Percentiles rank a stretch among this genome's conserved stretches.
phyloP scores from a whole-genome alignment of 2,329 filamentous ascomycete species.

The Claviceps citrina region DNA sequence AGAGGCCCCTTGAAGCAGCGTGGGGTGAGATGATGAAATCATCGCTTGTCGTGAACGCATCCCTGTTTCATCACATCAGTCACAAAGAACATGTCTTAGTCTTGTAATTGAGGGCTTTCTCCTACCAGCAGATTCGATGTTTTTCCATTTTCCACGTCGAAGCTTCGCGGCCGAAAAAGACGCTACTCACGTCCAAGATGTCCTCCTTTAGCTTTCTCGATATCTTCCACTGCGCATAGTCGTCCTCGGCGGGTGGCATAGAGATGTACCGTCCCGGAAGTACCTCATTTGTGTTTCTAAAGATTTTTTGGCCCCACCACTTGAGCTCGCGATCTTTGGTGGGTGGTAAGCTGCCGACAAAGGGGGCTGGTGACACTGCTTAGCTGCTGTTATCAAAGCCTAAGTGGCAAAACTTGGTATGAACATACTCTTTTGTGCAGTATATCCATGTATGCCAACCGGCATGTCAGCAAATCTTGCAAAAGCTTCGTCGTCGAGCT shows the following conservation, averaged over 20 bases:
- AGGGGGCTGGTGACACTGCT: conserved; percentile 27
- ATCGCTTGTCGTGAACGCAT: conserved; percentile 44
- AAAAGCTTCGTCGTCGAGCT: conserved; percentile 32
- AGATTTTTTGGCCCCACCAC: conserved; percentile 47
- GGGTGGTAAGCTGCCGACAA: conserved; percentile 42
- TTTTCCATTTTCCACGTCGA: conserved; percentile 43
- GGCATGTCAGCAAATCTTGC: conserved; percentile 33
- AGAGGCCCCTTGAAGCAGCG: conserved; percentile 34
- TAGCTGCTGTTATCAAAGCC: background rate
- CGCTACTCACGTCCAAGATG: conserved; percentile 37
- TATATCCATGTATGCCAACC: conserved; percentile 27
- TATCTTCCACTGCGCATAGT: conserved; percentile 51
- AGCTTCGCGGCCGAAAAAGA: conserved; percentile 44
- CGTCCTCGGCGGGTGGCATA: conserved; percentile 35
- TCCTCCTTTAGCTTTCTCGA: conserved; percentile 39
- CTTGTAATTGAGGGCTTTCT: background rate
- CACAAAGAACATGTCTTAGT: background rate
- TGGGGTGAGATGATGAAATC: conserved; percentile 50
- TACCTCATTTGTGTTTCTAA: conserved; percentile 38
- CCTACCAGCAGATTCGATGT: conserved; percentile 52
- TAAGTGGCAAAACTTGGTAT: too few species aligned
- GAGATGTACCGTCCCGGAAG: conserved; percentile 39
- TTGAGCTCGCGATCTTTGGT: conserved; percentile 36
- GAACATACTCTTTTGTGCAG: conserved; percentile 16
- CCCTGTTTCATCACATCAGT: conserved; percentile 28